A percentile compares a stretch with the other conserved stretches of the same genome.
Conservation (phyloP, 2,329 filamentous ascomycete species). For the Microcyclospora pomicola region DNA sequence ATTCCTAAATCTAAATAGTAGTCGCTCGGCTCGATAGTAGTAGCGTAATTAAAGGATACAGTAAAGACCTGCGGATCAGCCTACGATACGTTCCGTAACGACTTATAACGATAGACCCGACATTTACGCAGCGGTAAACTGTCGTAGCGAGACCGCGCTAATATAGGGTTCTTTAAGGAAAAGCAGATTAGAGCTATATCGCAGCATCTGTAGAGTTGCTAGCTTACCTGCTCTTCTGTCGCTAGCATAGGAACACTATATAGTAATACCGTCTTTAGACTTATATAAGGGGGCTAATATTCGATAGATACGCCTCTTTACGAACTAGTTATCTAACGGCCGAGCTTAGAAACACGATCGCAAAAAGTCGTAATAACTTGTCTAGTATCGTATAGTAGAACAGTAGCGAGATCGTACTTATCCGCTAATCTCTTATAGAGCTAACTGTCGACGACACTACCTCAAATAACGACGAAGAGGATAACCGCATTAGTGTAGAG, state of each 20-base stretch:
- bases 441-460: too few relatives aligned
- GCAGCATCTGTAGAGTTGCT: not conserved
- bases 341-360: too few relatives aligned
- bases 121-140: not conserved
- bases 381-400: too few relatives aligned
- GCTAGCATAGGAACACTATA: not conserved
- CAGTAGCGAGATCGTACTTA: too few relatives aligned
- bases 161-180: constrained; percentile 1
- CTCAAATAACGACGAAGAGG: too few relatives aligned
- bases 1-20: not conserved
- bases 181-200: not conserved
- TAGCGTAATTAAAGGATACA: not conserved
- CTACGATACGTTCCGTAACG: not conserved
- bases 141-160: not conserved
- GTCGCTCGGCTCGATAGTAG: constrained; percentile 1
- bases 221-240: not conserved
- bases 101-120: constrained; percentile 1
- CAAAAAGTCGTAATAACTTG: too few relatives aligned
- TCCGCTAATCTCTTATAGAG: too few relatives aligned
- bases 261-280: not conserved
- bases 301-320: too few relatives aligned
- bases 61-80: not conserved
- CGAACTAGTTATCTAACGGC: too few relatives aligned
- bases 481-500: too few relatives aligned
- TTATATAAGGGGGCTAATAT: too few relatives aligned